A percentile compares a stretch with the other conserved stretches of the same genome.
Conservation (phyloP, 164 flowering plant genomes). For the Tetrastigma voinierianum region DNA sequence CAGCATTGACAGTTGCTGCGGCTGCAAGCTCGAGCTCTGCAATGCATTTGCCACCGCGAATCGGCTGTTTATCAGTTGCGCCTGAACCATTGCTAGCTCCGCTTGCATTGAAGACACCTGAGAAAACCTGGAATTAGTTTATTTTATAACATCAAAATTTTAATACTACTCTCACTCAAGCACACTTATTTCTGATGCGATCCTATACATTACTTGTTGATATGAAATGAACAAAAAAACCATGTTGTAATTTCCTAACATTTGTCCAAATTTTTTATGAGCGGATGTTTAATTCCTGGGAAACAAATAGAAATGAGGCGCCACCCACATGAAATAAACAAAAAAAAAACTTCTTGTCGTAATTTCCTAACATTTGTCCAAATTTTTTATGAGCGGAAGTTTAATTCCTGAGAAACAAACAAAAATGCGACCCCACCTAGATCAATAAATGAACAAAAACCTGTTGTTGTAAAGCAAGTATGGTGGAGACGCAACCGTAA, state of each 20-base stretch:
- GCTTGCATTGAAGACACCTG: constrained; percentile 77
- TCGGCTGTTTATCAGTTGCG: constrained; percentile 72
- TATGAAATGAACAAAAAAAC: too few species aligned
- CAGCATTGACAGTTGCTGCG: constrained; percentile 32
- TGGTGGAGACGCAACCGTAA: constrained; percentile 89
- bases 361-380: too few species aligned
- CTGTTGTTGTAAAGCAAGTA: constrained; percentile 91
- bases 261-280: too few species aligned
- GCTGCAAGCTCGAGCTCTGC: constrained; percentile 41
- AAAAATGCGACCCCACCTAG: too few species aligned
- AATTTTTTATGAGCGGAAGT: not conserved
- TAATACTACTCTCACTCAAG: too few species aligned
- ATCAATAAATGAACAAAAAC: constrained; percentile 24
- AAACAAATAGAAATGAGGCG: too few species aligned
- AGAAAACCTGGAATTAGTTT: not conserved
- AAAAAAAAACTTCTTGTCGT: too few species aligned
- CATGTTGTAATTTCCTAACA: too few species aligned
- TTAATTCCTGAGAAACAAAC: not conserved
- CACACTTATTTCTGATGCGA: too few species aligned
- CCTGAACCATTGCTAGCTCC: constrained; percentile 72
- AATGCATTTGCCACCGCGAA: constrained; percentile 57
- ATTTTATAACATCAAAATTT: too few species aligned
- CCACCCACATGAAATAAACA: too few species aligned
- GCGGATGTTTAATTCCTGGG: not conserved
- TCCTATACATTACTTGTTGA: too few species aligned